Evolutionary conservation across 371 early-diverging fungal genomes (phyloP).

Genomic region (Chytridium lagenaria): DNA sequence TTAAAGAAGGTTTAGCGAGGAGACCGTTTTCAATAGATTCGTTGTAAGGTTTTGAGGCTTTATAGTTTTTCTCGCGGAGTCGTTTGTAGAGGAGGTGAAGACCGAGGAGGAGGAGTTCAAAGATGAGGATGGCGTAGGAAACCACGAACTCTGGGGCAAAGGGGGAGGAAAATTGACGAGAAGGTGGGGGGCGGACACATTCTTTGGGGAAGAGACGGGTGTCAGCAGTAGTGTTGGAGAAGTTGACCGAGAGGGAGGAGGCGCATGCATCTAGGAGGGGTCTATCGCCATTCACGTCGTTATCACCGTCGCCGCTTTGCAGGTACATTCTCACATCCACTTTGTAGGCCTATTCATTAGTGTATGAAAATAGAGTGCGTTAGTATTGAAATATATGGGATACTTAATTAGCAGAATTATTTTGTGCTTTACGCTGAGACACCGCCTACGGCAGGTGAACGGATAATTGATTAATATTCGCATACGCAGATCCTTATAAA

Average conservation of each 20-base stretch:
- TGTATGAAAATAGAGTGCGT: neutral
- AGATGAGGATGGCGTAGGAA: constrained; percentile 37
- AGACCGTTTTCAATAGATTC: too few relatives aligned
- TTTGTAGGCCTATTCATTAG: neutral
- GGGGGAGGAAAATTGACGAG: constrained; percentile 20
- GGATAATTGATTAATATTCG: too few relatives aligned
- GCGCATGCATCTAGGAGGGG: constrained; percentile 21
- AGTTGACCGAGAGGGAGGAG: neutral
- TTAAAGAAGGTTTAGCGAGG: neutral
- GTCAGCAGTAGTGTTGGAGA: neutral
- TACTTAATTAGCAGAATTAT: too few relatives aligned
- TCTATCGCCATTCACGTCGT: constrained; percentile 8
- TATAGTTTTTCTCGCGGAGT: constrained; percentile 17
- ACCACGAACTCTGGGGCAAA: constrained; percentile 41
- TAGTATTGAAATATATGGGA: neutral
- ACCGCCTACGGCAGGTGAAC: too few relatives aligned
- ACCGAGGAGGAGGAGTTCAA: constrained; percentile 35
- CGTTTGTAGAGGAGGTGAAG: constrained; percentile 32
- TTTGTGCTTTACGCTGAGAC: too few relatives aligned
- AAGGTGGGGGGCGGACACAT: constrained; percentile 18
- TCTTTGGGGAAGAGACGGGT: constrained; percentile 16
- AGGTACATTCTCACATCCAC: constrained; percentile 11
- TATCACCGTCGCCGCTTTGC: neutral
- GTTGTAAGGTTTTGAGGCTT: too few relatives aligned
- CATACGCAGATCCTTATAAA: too few relatives aligned